Evolutionary conservation across 345 rosid species (phyloP).

Genomic region (Isatis tinctoria): DNA sequence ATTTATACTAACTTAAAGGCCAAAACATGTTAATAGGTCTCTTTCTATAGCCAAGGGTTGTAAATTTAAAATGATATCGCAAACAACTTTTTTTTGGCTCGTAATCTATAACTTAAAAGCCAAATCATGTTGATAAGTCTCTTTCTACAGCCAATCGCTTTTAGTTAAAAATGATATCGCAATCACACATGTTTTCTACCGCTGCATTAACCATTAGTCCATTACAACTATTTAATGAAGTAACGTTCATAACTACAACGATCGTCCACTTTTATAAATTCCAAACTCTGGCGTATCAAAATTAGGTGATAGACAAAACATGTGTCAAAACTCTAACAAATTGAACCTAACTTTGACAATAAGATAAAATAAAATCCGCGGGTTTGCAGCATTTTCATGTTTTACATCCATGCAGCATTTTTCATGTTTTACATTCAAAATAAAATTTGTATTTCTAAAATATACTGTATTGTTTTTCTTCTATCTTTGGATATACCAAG

Average conservation of each 20-base stretch:
- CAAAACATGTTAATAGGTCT: neutral
- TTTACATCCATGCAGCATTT: neutral
- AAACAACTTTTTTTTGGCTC: neutral
- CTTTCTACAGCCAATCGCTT: neutral
- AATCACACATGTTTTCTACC: neutral
- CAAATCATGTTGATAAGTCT: neutral
- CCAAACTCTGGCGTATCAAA: constrained; percentile 1
- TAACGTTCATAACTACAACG: neutral
- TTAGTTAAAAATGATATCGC: neutral
- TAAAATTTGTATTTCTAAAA: neutral
- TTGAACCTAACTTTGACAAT: neutral
- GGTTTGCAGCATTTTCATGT: neutral
- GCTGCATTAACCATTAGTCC: neutral
- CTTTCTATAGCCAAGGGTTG: neutral
- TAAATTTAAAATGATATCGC: neutral
- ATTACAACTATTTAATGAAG: neutral
- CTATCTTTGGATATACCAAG: neutral
- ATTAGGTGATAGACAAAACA: constrained; percentile 5
- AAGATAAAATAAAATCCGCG: neutral
- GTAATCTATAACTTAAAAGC: neutral
- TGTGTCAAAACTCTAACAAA: constrained; percentile 1
- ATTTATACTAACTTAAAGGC: neutral
- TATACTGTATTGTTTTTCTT: neutral
- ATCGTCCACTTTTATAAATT: neutral
- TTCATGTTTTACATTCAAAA: neutral